These are phyloP conservation scores for Phanerochaete carnosa DNA, from an alignment of 768 basidiomycete species.

Conservation along the genomic window DNA sequence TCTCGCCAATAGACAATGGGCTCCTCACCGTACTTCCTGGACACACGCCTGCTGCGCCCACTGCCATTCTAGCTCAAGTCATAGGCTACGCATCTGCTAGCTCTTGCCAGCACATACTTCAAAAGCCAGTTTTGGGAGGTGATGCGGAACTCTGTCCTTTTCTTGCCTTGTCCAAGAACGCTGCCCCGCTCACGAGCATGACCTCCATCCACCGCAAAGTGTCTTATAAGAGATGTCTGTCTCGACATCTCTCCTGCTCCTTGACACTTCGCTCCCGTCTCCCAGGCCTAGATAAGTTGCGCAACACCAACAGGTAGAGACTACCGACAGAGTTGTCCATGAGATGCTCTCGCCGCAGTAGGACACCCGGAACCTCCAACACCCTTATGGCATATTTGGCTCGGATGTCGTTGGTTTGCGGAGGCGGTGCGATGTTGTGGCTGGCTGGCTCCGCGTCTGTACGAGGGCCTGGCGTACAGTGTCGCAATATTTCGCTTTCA, in stretches of 20 bases:
- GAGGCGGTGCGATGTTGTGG: background rate
- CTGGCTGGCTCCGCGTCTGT: background rate
- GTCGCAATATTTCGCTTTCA: background rate
- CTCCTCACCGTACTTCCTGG: too few species aligned
- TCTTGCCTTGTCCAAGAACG: background rate
- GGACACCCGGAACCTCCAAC: background rate
- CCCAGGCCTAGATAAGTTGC: constrained; percentile 3
- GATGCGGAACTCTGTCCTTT: background rate
- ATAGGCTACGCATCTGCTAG: too few species aligned
- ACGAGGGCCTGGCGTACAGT: background rate
- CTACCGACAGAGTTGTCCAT: constrained; percentile 14
- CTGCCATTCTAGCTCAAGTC: too few species aligned
- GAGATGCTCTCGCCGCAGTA: constrained; percentile 12
- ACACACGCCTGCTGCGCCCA: too few species aligned
- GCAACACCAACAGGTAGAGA: constrained; percentile 22
- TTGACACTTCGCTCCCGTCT: constrained; percentile 2
- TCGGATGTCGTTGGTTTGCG: background rate
- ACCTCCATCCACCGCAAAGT: background rate
- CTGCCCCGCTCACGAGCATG: background rate
- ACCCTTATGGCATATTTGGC: background rate
- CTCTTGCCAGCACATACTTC: background rate
- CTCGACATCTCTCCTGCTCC: background rate
- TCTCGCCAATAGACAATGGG: too few species aligned
- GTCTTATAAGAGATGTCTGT: background rate
- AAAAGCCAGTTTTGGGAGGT: background rate